phyloP scores from a whole-genome alignment of 108 stramenopile genomes.

The Fistulifera solaris region DNA sequence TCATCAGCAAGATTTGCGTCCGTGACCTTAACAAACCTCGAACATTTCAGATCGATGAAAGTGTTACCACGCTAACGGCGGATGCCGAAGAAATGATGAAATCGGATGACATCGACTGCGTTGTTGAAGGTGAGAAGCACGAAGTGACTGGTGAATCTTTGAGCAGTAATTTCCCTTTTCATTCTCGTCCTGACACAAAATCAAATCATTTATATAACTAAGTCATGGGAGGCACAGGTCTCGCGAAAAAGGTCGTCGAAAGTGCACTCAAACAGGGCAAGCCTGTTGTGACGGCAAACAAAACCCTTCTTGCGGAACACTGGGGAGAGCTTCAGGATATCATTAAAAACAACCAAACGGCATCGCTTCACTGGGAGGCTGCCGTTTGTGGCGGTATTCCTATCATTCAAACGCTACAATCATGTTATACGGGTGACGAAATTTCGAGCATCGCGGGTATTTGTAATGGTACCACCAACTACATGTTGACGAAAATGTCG shows the following conservation, averaged over 20 bases:
- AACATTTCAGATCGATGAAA: constrained; percentile 55
- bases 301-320: constrained; percentile 64
- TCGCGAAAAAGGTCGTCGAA: constrained; percentile 55
- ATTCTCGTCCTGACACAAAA: no score
- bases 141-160: no score
- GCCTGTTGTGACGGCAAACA: constrained; percentile 80
- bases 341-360: constrained; percentile 9
- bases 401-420: constrained; percentile 62
- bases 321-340: constrained; percentile 37
- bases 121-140: constrained; percentile 48
- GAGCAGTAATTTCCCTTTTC: no score
- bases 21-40: constrained; percentile 58
- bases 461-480: constrained; percentile 82
- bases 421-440: constrained; percentile 53
- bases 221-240: constrained; percentile 45
- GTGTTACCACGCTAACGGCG: constrained; percentile 36
- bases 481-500: constrained; percentile 74
- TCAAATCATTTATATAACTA: no score
- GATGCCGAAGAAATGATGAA: constrained; percentile 52
- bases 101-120: constrained; percentile 56
- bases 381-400: constrained; percentile 85
- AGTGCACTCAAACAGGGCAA: constrained; percentile 38
- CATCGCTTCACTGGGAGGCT: constrained; percentile 65
- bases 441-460: constrained; percentile 64
- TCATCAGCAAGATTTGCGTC: constrained; percentile 84